Conservation (phyloP, 1,284 basidiomycete genomes). For the Naganishia sp. region DNA sequence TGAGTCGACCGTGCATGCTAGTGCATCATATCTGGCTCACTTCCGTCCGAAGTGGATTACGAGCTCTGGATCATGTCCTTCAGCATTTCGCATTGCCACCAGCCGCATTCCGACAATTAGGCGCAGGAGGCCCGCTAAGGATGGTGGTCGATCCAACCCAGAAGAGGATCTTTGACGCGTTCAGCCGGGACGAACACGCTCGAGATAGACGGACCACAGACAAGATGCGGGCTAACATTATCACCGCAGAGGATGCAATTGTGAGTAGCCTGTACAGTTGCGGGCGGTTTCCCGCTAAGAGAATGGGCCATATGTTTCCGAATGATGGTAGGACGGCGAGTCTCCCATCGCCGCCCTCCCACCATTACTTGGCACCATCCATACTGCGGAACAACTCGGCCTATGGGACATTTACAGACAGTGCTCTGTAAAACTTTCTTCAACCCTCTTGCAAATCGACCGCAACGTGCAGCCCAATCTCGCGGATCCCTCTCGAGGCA, state of each 20-base stretch:
- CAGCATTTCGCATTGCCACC: slow-evolving; percentile 34
- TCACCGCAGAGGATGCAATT: slow-evolving; percentile 38
- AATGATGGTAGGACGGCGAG: not conserved
- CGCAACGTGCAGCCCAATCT: slow-evolving; percentile 25
- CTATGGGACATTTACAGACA: slow-evolving; percentile 45
- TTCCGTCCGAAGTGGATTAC: slow-evolving; percentile 32
- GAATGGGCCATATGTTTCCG: not conserved
- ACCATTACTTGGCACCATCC: slow-evolving; percentile 40
- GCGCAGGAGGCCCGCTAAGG: slow-evolving; percentile 38
- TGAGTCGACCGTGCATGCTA: slow-evolving; percentile 27
- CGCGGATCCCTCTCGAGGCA: not conserved
- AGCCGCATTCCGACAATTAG: slow-evolving; percentile 31
- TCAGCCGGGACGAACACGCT: slow-evolving; percentile 25
- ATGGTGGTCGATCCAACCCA: slow-evolving; percentile 34
- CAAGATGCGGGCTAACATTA: slow-evolving; percentile 35
- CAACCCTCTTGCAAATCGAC: slow-evolving; percentile 45
- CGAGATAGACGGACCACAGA: slow-evolving; percentile 34
- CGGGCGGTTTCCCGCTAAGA: not conserved
- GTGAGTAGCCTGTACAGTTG: slow-evolving; percentile 26
- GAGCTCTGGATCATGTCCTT: slow-evolving; percentile 34
- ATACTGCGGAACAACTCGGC: slow-evolving; percentile 41
- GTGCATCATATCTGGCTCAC: not conserved
- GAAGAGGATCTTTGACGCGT: slow-evolving; percentile 10
- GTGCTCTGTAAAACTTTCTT: slow-evolving; percentile 41
- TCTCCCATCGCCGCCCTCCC: slow-evolving; percentile 38